Percentiles rank a stretch among this genome's conserved stretches.
phyloP scores from a whole-genome alignment of 108 stramenopile species.

The Pseudonitzschia multiseries region DNA sequence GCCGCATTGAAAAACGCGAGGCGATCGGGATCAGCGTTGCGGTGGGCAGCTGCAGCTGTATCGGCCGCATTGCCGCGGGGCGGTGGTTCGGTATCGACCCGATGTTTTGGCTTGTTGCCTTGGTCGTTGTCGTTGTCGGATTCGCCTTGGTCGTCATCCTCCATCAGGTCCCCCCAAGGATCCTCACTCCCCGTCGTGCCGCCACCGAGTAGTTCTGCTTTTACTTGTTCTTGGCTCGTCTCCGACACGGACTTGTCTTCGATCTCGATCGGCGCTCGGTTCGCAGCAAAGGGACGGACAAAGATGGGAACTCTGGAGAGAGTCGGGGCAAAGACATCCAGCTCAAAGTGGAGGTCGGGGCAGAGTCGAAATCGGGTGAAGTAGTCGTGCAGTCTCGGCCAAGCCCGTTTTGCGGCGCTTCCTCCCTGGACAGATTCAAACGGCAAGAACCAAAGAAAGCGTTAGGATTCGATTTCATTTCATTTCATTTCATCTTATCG shows the following conservation, averaged over 20 bases:
- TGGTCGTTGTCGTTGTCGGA: constrained; percentile 24
- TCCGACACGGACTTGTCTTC: background rate
- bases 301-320: constrained; percentile 58
- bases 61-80: no score
- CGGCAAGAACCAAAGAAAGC: background rate
- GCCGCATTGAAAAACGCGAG: constrained; percentile 8
- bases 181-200: background rate
- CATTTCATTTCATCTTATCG: background rate
- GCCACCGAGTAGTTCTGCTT: background rate
- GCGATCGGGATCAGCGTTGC: background rate
- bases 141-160: constrained; percentile 15
- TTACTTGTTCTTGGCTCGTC: background rate
- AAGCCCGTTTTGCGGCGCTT: constrained; percentile 46
- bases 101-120: background rate
- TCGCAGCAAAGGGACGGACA: constrained; percentile 39
- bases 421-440: constrained; percentile 54
- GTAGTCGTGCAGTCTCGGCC: constrained; percentile 80
- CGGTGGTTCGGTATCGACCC: no score
- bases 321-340: constrained; percentile 79
- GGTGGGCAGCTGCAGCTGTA: no score
- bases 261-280: background rate
- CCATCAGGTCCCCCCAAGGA: constrained; percentile 10
- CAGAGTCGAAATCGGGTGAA: constrained; percentile 78
- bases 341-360: constrained; percentile 54
- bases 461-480: no score